Percentiles rank a stretch among this genome's conserved stretches.
Conservation (phyloP, 768 basidiomycete species). For the Macrolepiota dolichaula region DNA sequence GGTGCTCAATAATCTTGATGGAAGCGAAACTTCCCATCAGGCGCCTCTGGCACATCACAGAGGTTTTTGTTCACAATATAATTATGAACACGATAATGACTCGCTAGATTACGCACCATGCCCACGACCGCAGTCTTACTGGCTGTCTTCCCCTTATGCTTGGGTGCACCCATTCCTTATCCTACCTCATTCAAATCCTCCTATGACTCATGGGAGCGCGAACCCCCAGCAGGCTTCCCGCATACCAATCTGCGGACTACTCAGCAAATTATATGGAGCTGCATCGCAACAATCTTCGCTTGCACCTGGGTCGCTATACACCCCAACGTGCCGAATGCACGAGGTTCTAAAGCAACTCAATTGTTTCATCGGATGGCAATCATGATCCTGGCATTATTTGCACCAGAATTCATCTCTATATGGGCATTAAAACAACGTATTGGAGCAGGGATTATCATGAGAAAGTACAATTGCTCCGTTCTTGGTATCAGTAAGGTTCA, state of each 20-base stretch:
- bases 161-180: no score
- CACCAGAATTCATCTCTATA: conserved; percentile 6
- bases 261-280: conserved; percentile 16
- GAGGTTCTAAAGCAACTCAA: not conserved
- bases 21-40: no score
- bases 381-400: not conserved
- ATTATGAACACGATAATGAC: no score
- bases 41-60: no score
- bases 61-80: no score
- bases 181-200: no score
- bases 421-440: conserved; percentile 8
- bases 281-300: conserved; percentile 17
- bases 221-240: no score
- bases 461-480: not conserved
- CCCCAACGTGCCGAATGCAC: conserved; percentile 13
- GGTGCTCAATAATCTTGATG: no score
- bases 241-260: not conserved
- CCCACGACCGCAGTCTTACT: no score
- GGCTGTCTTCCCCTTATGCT: no score
- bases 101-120: no score
- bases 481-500: not conserved
- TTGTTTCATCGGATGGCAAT: not conserved
- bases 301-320: conserved; percentile 21
- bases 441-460: not conserved
- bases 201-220: no score